These are phyloP conservation scores for Metschnikowia vanudenii DNA, from an alignment of 805 yeast species.

Conservation along the genomic window DNA sequence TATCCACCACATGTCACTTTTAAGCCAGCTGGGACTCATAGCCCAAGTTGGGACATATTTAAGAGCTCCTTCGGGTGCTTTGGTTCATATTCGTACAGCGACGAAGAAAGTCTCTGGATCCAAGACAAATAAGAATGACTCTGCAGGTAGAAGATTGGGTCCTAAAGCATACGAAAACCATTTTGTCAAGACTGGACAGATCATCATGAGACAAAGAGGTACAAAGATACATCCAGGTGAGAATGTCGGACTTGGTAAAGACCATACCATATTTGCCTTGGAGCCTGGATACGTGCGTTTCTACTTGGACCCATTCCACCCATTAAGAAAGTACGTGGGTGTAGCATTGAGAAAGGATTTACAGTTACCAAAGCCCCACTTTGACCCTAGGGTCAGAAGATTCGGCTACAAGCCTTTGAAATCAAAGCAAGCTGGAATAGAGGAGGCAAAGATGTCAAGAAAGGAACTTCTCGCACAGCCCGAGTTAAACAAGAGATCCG, in stretches of 20 bases:
- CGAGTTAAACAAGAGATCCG: slow-evolving; percentile 41
- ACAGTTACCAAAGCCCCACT: slow-evolving; percentile 83
- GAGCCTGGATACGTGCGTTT: slow-evolving; percentile 94
- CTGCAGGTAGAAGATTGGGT: slow-evolving; percentile 93
- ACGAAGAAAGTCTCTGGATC: slow-evolving; percentile 95
- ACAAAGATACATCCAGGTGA: slow-evolving; percentile 94
- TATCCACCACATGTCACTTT: slow-evolving; percentile 13
- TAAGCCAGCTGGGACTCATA: slow-evolving; percentile 11
- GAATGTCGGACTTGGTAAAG: slow-evolving; percentile 85
- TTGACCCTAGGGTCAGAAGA: slow-evolving; percentile 83
- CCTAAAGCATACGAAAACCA: slow-evolving; percentile 83
- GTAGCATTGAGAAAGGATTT: slow-evolving; percentile 67
- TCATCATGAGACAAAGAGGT: slow-evolving; percentile 91
- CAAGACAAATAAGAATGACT: slow-evolving; percentile 88
- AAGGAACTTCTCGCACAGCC: slow-evolving; percentile 62
- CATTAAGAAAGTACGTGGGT: slow-evolving; percentile 86
- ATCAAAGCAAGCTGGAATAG: slow-evolving; percentile 54
- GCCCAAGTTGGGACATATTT: slow-evolving; percentile 15
- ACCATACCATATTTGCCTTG: slow-evolving; percentile 84
- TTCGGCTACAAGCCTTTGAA: slow-evolving; percentile 65
- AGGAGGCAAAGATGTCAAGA: slow-evolving; percentile 61
- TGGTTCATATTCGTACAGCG: slow-evolving; percentile 71
- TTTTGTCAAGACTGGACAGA: slow-evolving; percentile 76
- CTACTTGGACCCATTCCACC: slow-evolving; percentile 95
- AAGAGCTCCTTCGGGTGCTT: slow-evolving; percentile 10